A percentile compares a stretch with the other conserved stretches of the same genome.
phyloP scores from a whole-genome alignment of 1,284 basidiomycete genomes.

The Marasmius tenuissimus region DNA sequence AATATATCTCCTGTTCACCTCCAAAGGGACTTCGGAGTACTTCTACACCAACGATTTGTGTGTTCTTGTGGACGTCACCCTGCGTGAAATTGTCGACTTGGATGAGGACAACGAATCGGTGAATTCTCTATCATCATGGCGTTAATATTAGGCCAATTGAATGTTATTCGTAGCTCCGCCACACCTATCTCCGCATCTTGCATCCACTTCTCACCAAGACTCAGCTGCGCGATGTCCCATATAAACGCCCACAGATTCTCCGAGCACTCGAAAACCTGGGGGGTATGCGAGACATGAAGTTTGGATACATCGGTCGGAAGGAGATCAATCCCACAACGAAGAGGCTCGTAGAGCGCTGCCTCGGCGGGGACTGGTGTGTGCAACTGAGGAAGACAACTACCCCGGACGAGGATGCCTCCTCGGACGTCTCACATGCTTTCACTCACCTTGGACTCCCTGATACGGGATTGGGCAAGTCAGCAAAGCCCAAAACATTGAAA shows the following conservation, averaged over 20 bases:
- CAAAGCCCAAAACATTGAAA: slow-evolving; percentile 48
- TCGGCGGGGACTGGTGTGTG: slow-evolving; percentile 86
- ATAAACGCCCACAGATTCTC: slow-evolving; percentile 91
- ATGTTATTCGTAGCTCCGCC: slow-evolving; percentile 67
- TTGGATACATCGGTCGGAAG: slow-evolving; percentile 46
- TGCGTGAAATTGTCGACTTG: slow-evolving; percentile 11
- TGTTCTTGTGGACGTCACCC: slow-evolving; percentile 58
- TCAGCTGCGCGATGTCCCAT: slow-evolving; percentile 81
- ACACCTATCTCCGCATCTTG: slow-evolving; percentile 95
- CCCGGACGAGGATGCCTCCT: slow-evolving; percentile 26
- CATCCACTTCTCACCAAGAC: slow-evolving; percentile 95
- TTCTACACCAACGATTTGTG: slow-evolving; percentile 98
- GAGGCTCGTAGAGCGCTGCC: slow-evolving; percentile 90
- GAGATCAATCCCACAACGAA: slow-evolving; percentile 86
- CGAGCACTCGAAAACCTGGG: slow-evolving; percentile 76
- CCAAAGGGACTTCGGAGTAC: slow-evolving; percentile 90
- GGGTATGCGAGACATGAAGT: slow-evolving; percentile 58
- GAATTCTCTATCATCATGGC: background rate
- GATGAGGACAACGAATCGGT: slow-evolving; percentile 15
- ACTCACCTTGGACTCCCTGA: background rate
- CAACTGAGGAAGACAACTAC: slow-evolving; percentile 47
- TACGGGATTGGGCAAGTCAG: background rate
- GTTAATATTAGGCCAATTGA: slow-evolving; percentile 2
- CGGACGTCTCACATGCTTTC: slow-evolving; percentile 24
- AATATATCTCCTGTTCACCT: slow-evolving; percentile 94